Evolutionary conservation across 176 grass and related monocot genomes (phyloP).

Genomic region (Musa troglodytarum): DNA sequence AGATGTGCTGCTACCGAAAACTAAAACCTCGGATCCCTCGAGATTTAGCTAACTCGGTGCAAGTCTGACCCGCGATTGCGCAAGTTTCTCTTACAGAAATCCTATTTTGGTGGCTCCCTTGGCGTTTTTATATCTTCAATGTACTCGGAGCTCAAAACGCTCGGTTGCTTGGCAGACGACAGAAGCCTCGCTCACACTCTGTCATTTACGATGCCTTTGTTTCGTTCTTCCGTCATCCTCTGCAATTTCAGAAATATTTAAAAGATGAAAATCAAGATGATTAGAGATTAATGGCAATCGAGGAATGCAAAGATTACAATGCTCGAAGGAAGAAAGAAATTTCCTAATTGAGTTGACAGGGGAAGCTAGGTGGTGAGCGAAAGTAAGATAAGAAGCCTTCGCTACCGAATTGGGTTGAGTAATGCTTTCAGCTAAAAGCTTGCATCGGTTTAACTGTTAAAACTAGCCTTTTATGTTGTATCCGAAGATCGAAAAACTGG

Average conservation of each 20-base stretch:
- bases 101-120: neutral
- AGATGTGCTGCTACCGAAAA: no score
- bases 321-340: no score
- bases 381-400: no score
- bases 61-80: neutral
- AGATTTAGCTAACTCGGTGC: neutral
- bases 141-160: slow-evolving; percentile 6
- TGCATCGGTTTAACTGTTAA: no score
- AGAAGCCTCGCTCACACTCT: slow-evolving; percentile 11
- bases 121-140: slow-evolving; percentile 8
- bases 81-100: no score
- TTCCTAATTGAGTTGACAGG: no score
- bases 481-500: neutral
- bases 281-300: neutral
- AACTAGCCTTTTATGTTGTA: neutral
- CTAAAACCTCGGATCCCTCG: no score
- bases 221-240: slow-evolving; percentile 3
- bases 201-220: slow-evolving; percentile 11
- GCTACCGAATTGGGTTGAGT: no score
- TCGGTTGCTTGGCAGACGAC: slow-evolving; percentile 9
- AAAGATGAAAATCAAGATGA: neutral
- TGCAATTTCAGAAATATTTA: neutral
- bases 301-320: no score
- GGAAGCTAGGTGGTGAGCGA: no score
- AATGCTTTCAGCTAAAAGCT: neutral